Evolutionary conservation across 106 monocot species (phyloP).

Genomic region (Alisma plantagoaquatica): DNA sequence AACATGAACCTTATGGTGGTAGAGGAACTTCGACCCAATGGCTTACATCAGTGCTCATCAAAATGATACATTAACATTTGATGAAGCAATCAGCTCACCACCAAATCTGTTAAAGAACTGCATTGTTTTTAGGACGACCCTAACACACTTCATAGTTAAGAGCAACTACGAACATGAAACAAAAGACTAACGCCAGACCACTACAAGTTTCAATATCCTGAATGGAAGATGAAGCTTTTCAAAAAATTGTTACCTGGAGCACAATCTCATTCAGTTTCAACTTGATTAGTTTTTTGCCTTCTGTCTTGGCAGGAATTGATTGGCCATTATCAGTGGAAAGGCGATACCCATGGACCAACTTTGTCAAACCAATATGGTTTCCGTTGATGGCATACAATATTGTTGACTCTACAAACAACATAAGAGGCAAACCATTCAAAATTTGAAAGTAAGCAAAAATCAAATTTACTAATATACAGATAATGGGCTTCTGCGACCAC

Average conservation of each 20-base stretch:
- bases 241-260: slow-evolving; percentile 89
- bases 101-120: no score
- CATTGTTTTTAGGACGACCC: no score
- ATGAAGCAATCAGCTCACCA: no score
- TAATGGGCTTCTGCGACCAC: no score
- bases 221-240: no score
- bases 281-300: slow-evolving; percentile 83
- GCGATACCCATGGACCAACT: slow-evolving; percentile 62
- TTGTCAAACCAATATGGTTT: slow-evolving; percentile 68
- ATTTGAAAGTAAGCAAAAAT: slow-evolving; percentile 5
- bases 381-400: slow-evolving; percentile 80
- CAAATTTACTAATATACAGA: no score
- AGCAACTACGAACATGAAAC: not conserved
- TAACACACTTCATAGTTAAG: no score
- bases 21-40: no score
- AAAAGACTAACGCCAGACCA: not conserved
- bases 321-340: slow-evolving; percentile 59
- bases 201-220: no score
- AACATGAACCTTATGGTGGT: no score
- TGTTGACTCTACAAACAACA: slow-evolving; percentile 63
- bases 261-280: slow-evolving; percentile 79
- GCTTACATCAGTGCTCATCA: no score
- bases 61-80: no score
- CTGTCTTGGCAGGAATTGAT: slow-evolving; percentile 72
- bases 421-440: slow-evolving; percentile 2